Evolutionary conservation across 371 early-diverging fungal genomes (phyloP), one percentile per base, ranked within the genome.

Genomic region (Rhizopus stolonifer): DNA sequence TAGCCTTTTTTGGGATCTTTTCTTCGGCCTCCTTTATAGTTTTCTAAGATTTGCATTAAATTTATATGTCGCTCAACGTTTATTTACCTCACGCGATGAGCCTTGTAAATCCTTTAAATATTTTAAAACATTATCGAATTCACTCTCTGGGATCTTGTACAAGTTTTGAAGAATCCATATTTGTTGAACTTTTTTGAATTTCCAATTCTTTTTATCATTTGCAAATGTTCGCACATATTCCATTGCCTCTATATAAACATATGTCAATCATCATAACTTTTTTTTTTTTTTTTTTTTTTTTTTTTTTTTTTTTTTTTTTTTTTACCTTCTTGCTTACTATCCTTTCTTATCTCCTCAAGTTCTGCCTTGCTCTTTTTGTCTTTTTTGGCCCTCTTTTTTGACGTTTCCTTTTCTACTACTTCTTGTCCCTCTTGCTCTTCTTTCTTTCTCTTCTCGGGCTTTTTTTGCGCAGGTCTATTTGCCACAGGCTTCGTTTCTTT

Each of bases 171-270:
- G 62, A 34, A 84, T 57, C 84, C 86, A 84, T 11, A 76, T 76
- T 50, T 86, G 86, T 29, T 72, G 70, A 26, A 82, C 58, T 51
- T 84, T 86, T 58, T 75, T 78, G 44, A 86, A 86, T 45, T 84
- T 86, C 86, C 86, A 86, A 21, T 49, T 45, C 2, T 49, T 23
- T 9, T 60, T 65, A 47, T 67, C 64, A 47, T 56, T 22, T 19
- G 47, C 56, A 56, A 67, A 74, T 14, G 53, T n/a, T 29, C 60
- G 56, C 6, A 74, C 55, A 52, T 74, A 74, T 2, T 48, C 66
- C 26, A 74, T 54, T 1, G 68, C 64, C 46, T 61, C 61, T 56
- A 38, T 40, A 29, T 46, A 4, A 34, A 3, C 43, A n/a, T 38
- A 14, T 26, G 19, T 31, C n/a, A 3, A 15, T 39, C 6, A 4